Percentiles rank a stretch among this genome's conserved stretches.
Conservation (phyloP, 2,329 filamentous ascomycete species). For the Ceratocystis papillata region DNA sequence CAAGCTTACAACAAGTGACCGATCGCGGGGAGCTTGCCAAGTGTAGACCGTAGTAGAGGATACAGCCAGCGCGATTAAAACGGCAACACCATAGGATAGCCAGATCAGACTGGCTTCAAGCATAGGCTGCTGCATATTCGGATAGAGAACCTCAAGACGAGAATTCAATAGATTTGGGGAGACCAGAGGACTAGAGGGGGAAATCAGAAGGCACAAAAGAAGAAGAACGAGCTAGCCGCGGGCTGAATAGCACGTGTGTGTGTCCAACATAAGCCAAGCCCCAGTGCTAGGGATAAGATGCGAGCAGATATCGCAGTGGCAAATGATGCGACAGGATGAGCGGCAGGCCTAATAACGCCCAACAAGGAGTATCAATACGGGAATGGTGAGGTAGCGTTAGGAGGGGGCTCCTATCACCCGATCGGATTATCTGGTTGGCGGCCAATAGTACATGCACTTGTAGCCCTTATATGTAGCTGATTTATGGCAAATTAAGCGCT, state of each 20-base stretch:
- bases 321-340: neutral
- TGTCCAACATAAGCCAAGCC: neutral
- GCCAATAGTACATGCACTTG: neutral
- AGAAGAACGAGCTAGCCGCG: neutral
- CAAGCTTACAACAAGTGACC: slow-evolving; percentile 67
- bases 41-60: slow-evolving; percentile 79
- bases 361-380: neutral
- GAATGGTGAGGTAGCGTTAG: neutral
- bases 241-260: neutral
- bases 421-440: neutral
- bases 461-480: neutral
- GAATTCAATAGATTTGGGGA: neutral
- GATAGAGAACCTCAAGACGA: slow-evolving; percentile 1
- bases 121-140: slow-evolving; percentile 8
- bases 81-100: slow-evolving; percentile 78
- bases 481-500: too few relatives aligned
- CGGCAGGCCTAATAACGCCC: neutral
- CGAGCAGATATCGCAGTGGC: neutral
- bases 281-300: slow-evolving; percentile 1
- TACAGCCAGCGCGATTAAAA: slow-evolving; percentile 63
- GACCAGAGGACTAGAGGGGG: neutral
- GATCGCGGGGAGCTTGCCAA: slow-evolving; percentile 81
- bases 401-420: neutral
- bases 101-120: slow-evolving; percentile 74
- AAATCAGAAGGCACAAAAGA: neutral